phyloP scores from a whole-genome alignment of 2,329 filamentous ascomycete species.

The Diaporthe sp. region DNA sequence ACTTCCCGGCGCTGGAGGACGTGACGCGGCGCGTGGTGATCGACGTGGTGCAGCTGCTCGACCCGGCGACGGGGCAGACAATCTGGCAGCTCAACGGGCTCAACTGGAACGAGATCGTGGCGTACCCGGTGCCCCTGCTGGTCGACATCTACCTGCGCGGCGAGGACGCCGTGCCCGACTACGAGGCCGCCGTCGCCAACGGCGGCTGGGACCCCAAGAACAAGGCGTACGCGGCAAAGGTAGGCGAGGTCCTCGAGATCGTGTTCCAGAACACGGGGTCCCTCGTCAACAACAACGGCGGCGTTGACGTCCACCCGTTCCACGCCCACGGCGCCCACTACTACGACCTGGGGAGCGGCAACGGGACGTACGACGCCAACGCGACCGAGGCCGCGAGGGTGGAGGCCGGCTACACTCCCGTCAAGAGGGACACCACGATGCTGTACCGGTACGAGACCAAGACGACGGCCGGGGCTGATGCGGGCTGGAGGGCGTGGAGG shows the following conservation, averaged over 20 bases:
- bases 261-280: constrained; percentile 47
- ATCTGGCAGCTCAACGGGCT: constrained; percentile 55
- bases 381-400: constrained; percentile 57
- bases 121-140: constrained; percentile 54
- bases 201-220: constrained; percentile 64
- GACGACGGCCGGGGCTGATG: constrained; percentile 50
- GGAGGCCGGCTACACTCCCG: constrained; percentile 47
- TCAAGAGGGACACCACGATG: constrained; percentile 60
- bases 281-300: constrained; percentile 53
- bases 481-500: constrained; percentile 72
- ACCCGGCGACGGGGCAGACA: constrained; percentile 43
- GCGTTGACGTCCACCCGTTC: constrained; percentile 58
- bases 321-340: constrained; percentile 66
- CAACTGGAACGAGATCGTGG: constrained; percentile 53
- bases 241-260: constrained; percentile 67
- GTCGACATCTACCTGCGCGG: constrained; percentile 63
- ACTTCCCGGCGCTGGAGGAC: constrained; percentile 53
- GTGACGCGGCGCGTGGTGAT: constrained; percentile 62
- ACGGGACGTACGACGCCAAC: constrained; percentile 61
- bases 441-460: constrained; percentile 63
- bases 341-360: constrained; percentile 64
- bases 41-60: constrained; percentile 52
- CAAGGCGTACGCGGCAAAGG: constrained; percentile 60
- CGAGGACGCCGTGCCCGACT: constrained; percentile 58
- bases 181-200: constrained; percentile 59